Evolutionary conservation across 495 filamentous ascomycete genomes (phyloP), one percentile per base, ranked within the genome.

Genomic region (Gamarada debralockiae): DNA sequence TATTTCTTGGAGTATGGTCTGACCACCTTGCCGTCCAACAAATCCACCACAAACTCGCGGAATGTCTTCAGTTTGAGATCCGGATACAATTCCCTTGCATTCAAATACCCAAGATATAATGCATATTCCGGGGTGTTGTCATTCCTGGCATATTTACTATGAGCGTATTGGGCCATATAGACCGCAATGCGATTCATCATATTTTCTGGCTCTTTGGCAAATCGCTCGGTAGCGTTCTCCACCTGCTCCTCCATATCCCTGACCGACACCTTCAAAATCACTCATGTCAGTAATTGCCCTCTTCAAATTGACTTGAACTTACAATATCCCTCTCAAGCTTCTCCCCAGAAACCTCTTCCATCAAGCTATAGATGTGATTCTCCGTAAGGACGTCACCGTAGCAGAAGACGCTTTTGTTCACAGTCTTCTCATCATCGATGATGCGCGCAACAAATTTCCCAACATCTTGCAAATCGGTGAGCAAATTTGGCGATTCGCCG

Each of bases 71-170:
- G 66, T 14, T 60, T 43, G 47, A 78, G 72, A 17, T 77, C 78
- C 15, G 79, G 80, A 60, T 82, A 83, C 41, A 83, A 58, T 42
- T 82, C 78, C 54, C 74, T 73, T 18, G 73, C 70, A 48, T 73
- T 68, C 38, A 82, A 44, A 59, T 82, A 84, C 7, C 81, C 80
- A 8, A 85, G 67, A 58, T 83, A 82, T 51, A 72, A 72, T 24
- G 79, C 80, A 52, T 72, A 72, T 48, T 80, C 77, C 0, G 74
- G 76, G 42, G 69, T 76, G 59, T 83, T 82, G 48, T 84, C 80
- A 20, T 72, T 74, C 14, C 80, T 72, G 24, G 83, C 63, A 27
- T 70, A 73, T 73, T 74, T 77, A 0, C 72, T 75, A 44, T 75
- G 63, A 47, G 73, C 62, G 53, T 82, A 81, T 53, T 83, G 31